Evolutionary conservation across 805 yeast genomes (phyloP).

Genomic region (Myxozyma monticola): DNA sequence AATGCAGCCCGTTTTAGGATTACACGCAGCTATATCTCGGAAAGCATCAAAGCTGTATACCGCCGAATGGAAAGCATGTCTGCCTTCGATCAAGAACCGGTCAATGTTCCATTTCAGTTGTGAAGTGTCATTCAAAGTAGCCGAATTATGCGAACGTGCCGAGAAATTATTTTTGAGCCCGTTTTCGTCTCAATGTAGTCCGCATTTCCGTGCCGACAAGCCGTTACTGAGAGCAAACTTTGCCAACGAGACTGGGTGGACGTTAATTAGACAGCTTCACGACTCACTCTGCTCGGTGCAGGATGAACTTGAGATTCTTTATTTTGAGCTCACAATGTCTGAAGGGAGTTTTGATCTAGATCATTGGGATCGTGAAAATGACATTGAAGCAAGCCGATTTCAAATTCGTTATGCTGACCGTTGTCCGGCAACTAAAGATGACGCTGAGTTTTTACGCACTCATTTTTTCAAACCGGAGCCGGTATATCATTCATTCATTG

Average conservation of each 20-base stretch:
- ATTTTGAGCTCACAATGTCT: background rate
- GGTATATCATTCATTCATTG: slow-evolving; percentile 7
- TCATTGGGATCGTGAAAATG: background rate
- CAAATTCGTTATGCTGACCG: background rate
- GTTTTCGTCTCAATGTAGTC: no score
- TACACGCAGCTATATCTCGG: background rate
- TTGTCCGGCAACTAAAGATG: background rate
- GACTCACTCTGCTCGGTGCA: background rate
- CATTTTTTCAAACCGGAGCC: slow-evolving; percentile 17
- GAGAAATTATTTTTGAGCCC: no score
- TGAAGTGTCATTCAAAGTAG: no score
- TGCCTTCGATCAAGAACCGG: no score
- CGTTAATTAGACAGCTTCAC: background rate
- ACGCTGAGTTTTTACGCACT: slow-evolving; percentile 1
- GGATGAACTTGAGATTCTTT: background rate
- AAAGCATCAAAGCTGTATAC: background rate
- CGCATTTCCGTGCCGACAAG: no score
- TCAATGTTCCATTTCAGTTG: no score
- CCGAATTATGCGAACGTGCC: no score
- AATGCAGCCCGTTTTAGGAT: background rate
- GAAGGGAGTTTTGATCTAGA: background rate
- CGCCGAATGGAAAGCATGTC: no score
- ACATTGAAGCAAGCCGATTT: background rate
- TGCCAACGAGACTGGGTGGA: background rate
- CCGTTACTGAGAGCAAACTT: no score